These are phyloP conservation scores for Beta macrorhiza DNA, from an alignment of 179 eudicot species.

Conservation along the genomic window DNA sequence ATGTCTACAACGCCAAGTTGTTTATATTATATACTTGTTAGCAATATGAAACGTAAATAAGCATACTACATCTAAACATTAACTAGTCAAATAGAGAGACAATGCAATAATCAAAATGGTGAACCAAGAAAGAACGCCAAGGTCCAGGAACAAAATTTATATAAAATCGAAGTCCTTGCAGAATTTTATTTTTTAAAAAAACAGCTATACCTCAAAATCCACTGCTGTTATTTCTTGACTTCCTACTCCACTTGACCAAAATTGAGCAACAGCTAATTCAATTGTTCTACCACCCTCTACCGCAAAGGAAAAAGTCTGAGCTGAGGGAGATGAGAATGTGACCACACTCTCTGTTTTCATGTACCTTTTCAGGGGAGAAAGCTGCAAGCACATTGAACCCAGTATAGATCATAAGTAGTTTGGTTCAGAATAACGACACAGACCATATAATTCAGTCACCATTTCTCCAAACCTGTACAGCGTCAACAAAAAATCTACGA, in stretches of 20 bases:
- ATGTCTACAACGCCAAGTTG: background rate
- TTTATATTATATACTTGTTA: background rate
- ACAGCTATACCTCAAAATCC: conserved; percentile 75
- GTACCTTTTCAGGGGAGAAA: conserved; percentile 90
- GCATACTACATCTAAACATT: background rate
- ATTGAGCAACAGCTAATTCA: conserved; percentile 90
- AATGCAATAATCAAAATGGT: background rate
- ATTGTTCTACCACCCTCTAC: conserved; percentile 92
- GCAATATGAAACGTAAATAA: background rate
- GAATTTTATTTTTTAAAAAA: background rate
- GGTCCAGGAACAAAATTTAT: background rate
- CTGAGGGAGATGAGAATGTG: conserved; percentile 84
- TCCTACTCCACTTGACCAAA: conserved; percentile 99
- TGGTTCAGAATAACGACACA: conserved; percentile 1
- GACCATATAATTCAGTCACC: conserved; percentile 10
- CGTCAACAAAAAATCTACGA: conserved; percentile 78
- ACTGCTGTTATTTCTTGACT: conserved; percentile 72
- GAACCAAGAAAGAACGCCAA: background rate
- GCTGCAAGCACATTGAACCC: conserved; percentile 46
- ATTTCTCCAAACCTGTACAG: conserved; percentile 68
- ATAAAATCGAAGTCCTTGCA: background rate
- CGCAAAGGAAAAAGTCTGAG: conserved; percentile 76
- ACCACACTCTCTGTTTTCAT: conserved; percentile 82
- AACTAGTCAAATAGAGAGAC: background rate
- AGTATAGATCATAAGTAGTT: conserved; percentile 11